Evolutionary conservation across 1,284 basidiomycete species (phyloP).

Genomic region (Stereum hirsutum): DNA sequence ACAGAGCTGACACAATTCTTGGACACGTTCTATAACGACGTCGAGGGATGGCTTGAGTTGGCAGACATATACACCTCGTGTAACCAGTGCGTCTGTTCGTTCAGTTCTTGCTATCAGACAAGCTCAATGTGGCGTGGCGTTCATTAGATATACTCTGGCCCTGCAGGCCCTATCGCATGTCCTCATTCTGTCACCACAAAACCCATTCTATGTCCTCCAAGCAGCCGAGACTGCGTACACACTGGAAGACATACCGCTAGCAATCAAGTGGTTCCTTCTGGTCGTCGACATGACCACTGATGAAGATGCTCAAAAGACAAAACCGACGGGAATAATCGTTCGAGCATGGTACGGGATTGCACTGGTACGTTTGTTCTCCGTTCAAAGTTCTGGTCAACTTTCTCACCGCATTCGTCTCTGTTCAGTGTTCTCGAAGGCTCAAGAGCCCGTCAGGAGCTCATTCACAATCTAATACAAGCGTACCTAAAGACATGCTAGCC

Average conservation of each 20-base stretch:
- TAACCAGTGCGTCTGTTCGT: slow-evolving; percentile 51
- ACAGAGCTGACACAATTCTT: slow-evolving; percentile 74
- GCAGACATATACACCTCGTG: slow-evolving; percentile 80
- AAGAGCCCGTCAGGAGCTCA: slow-evolving; percentile 7
- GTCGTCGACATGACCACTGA: slow-evolving; percentile 81
- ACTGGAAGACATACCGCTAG: slow-evolving; percentile 61
- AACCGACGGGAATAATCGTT: slow-evolving; percentile 47
- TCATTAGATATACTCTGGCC: slow-evolving; percentile 49
- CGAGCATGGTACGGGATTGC: slow-evolving; percentile 86
- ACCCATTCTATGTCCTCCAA: slow-evolving; percentile 75
- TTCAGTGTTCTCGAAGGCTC: slow-evolving; percentile 9
- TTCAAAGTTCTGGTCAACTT: background rate
- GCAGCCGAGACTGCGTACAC: slow-evolving; percentile 87
- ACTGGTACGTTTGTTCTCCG: slow-evolving; percentile 34
- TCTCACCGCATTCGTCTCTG: background rate
- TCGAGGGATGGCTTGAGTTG: slow-evolving; percentile 91
- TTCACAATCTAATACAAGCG: slow-evolving; percentile 10
- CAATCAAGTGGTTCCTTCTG: slow-evolving; percentile 77
- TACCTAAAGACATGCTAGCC: slow-evolving; percentile 6
- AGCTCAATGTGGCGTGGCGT: background rate
- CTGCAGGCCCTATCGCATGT: slow-evolving; percentile 76
- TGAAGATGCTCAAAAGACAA: slow-evolving; percentile 25
- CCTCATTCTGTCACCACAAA: slow-evolving; percentile 77
- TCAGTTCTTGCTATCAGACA: too few relatives aligned
- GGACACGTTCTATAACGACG: slow-evolving; percentile 90